phyloP scores from a whole-genome alignment of 129 eudicot genomes.

The Flaveria trinervia region DNA sequence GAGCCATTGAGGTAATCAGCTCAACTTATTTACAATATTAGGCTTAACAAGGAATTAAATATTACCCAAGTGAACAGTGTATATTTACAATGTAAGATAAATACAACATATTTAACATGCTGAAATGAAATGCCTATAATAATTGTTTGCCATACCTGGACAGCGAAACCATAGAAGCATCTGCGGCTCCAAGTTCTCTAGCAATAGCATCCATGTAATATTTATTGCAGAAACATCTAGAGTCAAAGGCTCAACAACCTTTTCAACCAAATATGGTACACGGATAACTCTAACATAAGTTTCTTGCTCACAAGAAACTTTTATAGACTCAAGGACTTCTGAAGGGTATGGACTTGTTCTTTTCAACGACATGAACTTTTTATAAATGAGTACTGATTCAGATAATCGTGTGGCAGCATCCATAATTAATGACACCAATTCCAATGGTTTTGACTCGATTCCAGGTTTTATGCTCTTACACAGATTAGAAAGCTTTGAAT shows the following conservation, averaged over 20 bases:
- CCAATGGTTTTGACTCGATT: conserved; percentile 54
- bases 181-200: conserved; percentile 59
- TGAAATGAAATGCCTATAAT: conserved; percentile 19
- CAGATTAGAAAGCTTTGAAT: conserved; percentile 65
- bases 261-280: conserved; percentile 54
- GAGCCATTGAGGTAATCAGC: background rate
- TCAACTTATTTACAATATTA: background rate
- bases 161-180: conserved; percentile 71
- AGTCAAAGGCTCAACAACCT: conserved; percentile 47
- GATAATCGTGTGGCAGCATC: conserved; percentile 54
- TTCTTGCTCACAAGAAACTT: conserved; percentile 34
- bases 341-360: conserved; percentile 60
- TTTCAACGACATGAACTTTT: conserved; percentile 57
- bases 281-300: conserved; percentile 47
- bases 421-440: conserved; percentile 47
- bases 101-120: conserved; percentile 3
- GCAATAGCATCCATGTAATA: conserved; percentile 93
- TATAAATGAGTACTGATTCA: conserved; percentile 38
- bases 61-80: background rate
- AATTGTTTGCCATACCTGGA: conserved; percentile 60
- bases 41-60: background rate
- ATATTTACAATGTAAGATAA: background rate
- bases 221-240: conserved; percentile 48
- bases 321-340: conserved; percentile 49
- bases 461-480: conserved; percentile 72